Conservation (phyloP, 306 rosid species). For the Prunus persica region DNA sequence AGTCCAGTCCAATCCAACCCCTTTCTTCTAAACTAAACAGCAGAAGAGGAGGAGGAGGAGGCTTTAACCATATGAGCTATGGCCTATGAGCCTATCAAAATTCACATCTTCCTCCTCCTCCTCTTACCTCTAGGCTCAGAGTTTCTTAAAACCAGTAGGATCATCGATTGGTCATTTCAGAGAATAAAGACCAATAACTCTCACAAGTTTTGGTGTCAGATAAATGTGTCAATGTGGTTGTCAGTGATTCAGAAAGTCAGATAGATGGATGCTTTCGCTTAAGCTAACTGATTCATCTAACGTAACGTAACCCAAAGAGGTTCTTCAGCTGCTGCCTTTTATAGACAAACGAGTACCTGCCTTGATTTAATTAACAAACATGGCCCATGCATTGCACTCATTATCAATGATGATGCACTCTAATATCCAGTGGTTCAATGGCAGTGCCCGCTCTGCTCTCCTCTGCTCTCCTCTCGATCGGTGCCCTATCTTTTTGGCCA, state of each 20-base stretch:
- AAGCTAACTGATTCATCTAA: neutral
- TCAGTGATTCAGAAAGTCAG: conserved; percentile 24
- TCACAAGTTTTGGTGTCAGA: neutral
- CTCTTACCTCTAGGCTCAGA: neutral
- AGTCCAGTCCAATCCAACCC: neutral
- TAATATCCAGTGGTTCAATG: neutral
- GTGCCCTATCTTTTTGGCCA: neutral
- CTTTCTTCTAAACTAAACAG: neutral
- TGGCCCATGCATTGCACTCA: neutral
- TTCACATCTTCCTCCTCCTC: too few species aligned
- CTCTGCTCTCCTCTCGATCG: neutral
- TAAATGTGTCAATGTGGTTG: neutral
- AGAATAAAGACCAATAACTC: conserved; percentile 17
- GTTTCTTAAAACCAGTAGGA: conserved; percentile 3
- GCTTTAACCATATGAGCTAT: too few species aligned
- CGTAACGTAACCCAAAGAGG: conserved; percentile 19
- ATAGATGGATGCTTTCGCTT: too few species aligned
- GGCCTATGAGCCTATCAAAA: too few species aligned
- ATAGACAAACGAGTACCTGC: neutral
- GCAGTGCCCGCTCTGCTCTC: neutral
- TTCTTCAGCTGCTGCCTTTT: conserved; percentile 10
- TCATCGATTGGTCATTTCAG: conserved; percentile 31
- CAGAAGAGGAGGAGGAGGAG: too few species aligned
- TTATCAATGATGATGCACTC: neutral
- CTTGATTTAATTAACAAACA: neutral